Evolutionary conservation across 1,139 yeast genomes (phyloP), one percentile per base, ranked within the genome.

Genomic region (Geotrichum macrosporum): DNA sequence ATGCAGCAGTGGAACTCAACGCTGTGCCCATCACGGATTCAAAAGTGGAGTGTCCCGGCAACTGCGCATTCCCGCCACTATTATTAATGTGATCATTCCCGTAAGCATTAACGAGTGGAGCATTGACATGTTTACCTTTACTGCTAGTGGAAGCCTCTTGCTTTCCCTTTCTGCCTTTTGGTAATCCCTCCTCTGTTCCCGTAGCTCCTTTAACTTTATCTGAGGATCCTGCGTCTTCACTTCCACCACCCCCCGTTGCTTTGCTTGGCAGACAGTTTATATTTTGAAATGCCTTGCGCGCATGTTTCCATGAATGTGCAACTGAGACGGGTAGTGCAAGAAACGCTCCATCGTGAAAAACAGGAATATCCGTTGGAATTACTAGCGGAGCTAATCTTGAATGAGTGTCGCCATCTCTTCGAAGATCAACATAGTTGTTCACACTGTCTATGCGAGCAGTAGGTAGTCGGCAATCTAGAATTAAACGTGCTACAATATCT

Each of bases 381-480:
- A 37, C 24, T 26, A 37, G 24, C 41, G 41, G 27, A 8, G 27
- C 27, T 24, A 24, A 10, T 8, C 27, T 10, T 24, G 27, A 6
- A 6, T 6, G 27, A 8, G 27, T 10, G 27, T 10, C 10, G 6
- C 27, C 9, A 10, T 24, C 27, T 8, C 27, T 24, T 6, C 27
- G 10, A 24, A 37, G 24, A 18, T 37, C 33, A 12, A 26, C 46
- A 19, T 22, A 18, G 42, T 33, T 29, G 9, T n/a, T 27, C 22
- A 22, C 18, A 26, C 5, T 65, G 63, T 81, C 80, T 10, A 81
- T 59, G 41, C 70, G 70, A 9, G 74, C 67, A 35, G 67, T 61
- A 3, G 65, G 59, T 6, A 80, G 55, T 48, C 68, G 66, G 2
- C 80, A 81, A 27, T 68, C 68, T 35, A 71, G 67, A 21, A 75